Evolutionary conservation across 352 stramenopile genomes (phyloP), one percentile per base, ranked within the genome.

Genomic region (Aphanomyces euteiches): DNA sequence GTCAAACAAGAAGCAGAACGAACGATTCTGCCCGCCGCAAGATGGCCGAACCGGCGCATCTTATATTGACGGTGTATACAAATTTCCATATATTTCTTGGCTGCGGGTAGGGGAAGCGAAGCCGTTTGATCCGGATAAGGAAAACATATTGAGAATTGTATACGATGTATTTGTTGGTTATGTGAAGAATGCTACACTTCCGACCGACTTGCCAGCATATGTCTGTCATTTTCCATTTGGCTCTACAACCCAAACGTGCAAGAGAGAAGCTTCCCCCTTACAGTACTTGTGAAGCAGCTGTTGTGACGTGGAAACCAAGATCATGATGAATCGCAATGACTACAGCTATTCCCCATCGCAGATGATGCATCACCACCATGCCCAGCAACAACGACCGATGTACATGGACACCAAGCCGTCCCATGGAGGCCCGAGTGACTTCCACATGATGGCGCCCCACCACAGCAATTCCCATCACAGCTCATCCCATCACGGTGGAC

Each of bases 271-370:
- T 21, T 37, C 43, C 50, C 53, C 34, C 15, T n/a, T 56, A 56
- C 40, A 60, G 43, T 70, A 70, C 47, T 63, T 41, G 28, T 28
- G 28, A 28, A n/a, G 47, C 53, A 70, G n/a, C 53, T 64, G 50
- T 45, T 70, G 28, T 39, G 43, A 70, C 34, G 43, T 70, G 64
- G 54, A 61, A 43, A 38, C 39, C 36, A 50, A 45, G 56, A 39
- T 63, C 56, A 64, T 41, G 43, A 70, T 70, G 64, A 70, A 70
- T 50, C 64, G 64, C 28, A 78, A 72, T 39, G 76, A 85, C 68
- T 85, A 83, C 72, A 77, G 74, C 41, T 88, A 88, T 72, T 78
- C 78, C 7, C 72, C 77, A 43, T 79, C 70, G 28, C 74, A 80
- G 40, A 66, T 66, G 74, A 61, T 69, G 43, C 72, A 71, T 56